Base-by-base conservation (phyloP, 495 filamentous ascomycete genomes). In the Aspergillus conjunctus region DNA sequence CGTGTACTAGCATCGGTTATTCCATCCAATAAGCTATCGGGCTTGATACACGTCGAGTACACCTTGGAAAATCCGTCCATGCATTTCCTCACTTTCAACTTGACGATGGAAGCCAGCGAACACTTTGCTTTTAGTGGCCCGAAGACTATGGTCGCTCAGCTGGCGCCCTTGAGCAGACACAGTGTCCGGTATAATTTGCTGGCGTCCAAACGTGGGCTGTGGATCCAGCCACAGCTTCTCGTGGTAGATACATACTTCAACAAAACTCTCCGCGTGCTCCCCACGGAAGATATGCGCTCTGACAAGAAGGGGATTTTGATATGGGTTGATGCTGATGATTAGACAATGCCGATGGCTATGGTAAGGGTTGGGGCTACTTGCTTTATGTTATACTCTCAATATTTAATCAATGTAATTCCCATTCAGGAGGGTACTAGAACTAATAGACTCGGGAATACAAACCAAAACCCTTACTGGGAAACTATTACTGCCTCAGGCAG, bases 71-170 rank as follows among this genome's bases (percentile, higher is more conserved):
- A 99, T 69, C 90, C 94, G 4, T 96, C 95, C 3, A 88, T 85
- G 67, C 93, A 98, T 67, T 93, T 94, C 72, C 82, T 99, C 18
- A 95, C 92, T 0, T 98, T 99, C 73, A 90, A 87, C 20, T 69
- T 97, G 32, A 83, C 84, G 10, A 97, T 99, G 92, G 95, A 99
- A 63, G 87, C 91, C 1, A 91, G 83, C 66, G 92, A 96, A 59
- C 84, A 90, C 14, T 99, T 99, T 71, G 94, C 91, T 7, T 97
- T 99, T 71, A 92, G 89, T 30, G 94, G 94, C 0, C 80, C 90
- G 5, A 98, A 97, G 76, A 82, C 87, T 49, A 85, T 84, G 7
- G 86, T 85, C 3, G 55, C 96, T 17, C 87, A 93, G 59, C 71
- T 98, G 41, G 81, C 94, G 32, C 94, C 94, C 1, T 75, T 96